These are phyloP conservation scores for Metschnikowia arizonensis DNA, from an alignment of 805 yeast genomes.

Conservation along the genomic window DNA sequence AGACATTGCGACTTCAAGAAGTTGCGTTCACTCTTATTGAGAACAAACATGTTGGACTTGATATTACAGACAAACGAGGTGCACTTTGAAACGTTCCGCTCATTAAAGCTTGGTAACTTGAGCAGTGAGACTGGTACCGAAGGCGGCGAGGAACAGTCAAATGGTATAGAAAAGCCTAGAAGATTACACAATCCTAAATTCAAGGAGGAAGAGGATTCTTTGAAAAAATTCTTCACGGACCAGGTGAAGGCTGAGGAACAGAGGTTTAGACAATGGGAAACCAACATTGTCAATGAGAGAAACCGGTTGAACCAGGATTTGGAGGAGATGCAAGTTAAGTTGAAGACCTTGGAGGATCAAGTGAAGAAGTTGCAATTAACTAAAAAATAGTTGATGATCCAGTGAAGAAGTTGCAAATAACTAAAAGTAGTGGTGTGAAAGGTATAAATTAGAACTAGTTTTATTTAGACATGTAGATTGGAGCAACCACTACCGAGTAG, in stretches of 20 bases:
- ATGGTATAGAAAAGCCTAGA: slow-evolving; percentile 48
- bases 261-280: slow-evolving; percentile 97
- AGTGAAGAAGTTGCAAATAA: slow-evolving; percentile 53
- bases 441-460: not conserved
- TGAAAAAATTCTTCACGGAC: slow-evolving; percentile 92
- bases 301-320: slow-evolving; percentile 90
- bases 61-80: slow-evolving; percentile 73
- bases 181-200: slow-evolving; percentile 77
- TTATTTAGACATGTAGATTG: not conserved
- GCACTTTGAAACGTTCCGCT: slow-evolving; percentile 78
- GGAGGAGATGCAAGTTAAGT: slow-evolving; percentile 78
- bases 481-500: not conserved
- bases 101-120: slow-evolving; percentile 54
- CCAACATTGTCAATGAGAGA: slow-evolving; percentile 91
- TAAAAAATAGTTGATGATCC: slow-evolving; percentile 56
- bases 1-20: slow-evolving; percentile 80
- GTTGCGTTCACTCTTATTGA: slow-evolving; percentile 69
- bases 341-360: slow-evolving; percentile 70
- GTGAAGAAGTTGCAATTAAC: slow-evolving; percentile 53
- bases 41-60: slow-evolving; percentile 81
- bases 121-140: slow-evolving; percentile 26
- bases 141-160: slow-evolving; percentile 19
- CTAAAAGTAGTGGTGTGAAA: slow-evolving; percentile 23
- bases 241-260: slow-evolving; percentile 95
- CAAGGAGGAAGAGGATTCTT: slow-evolving; percentile 92